These are phyloP conservation scores for Colletotrichum siamense DNA, from an alignment of 2,329 filamentous ascomycete species.

Conservation along the genomic window DNA sequence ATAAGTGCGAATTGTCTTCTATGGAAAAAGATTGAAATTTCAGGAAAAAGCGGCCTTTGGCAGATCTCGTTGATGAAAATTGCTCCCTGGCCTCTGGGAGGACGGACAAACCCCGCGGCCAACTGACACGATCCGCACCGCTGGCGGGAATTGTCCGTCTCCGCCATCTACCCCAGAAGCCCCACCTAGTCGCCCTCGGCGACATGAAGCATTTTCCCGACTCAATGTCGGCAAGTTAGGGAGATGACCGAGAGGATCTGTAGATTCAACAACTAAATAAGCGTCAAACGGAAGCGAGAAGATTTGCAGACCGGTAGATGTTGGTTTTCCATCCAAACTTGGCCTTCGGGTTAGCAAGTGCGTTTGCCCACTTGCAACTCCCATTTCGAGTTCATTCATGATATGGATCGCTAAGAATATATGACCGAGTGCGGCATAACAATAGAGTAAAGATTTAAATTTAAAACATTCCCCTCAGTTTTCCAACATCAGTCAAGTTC, in stretches of 20 bases:
- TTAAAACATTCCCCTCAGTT: background rate
- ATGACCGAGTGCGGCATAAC: no score
- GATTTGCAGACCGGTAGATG: accelerated
- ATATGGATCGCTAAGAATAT: no score
- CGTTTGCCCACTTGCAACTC: background rate
- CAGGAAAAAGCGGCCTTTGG: background rate
- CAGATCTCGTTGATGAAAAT: accelerated
- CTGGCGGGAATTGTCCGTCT: background rate
- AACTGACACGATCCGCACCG: background rate
- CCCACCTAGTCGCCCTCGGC: background rate
- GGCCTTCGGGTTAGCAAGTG: accelerated
- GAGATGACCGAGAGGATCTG: background rate
- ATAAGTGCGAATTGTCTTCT: accelerated
- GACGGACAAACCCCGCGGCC: background rate
- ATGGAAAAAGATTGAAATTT: background rate
- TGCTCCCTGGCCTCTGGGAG: accelerated
- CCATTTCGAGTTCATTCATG: accelerated
- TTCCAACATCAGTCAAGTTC: background rate
- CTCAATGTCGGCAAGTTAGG: background rate
- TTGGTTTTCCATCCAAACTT: accelerated
- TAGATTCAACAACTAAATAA: background rate
- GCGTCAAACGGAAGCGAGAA: background rate
- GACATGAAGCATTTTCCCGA: accelerated
- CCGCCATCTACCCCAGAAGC: background rate
- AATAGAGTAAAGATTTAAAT: no score